These are phyloP conservation scores for Hyphopichia pseudoburtonii DNA, from an alignment of 1,139 yeast species.

Conservation along the genomic window DNA sequence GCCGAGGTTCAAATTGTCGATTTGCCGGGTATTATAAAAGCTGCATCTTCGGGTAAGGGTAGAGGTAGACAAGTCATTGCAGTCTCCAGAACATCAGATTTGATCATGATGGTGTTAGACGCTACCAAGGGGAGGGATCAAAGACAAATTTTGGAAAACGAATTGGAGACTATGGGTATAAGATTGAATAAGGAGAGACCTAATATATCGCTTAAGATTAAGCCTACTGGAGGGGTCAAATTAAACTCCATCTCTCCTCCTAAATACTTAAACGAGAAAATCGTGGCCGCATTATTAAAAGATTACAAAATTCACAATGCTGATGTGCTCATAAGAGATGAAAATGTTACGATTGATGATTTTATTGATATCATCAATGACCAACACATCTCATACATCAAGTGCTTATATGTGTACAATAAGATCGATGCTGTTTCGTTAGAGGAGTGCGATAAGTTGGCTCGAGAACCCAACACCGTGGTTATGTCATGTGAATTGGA, in stretches of 20 bases:
- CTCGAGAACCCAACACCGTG: conserved; percentile 87
- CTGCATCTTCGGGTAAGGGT: conserved; percentile 97
- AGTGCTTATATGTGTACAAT: conserved; percentile 90
- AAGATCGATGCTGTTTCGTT: conserved; percentile 93
- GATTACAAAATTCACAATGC: conserved; percentile 93
- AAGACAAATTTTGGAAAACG: conserved; percentile 80
- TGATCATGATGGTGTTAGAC: conserved; percentile 90
- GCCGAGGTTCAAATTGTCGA: conserved; percentile 97
- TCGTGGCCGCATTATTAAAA: conserved; percentile 71
- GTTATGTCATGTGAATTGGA: conserved; percentile 91
- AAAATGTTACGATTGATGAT: conserved; percentile 86
- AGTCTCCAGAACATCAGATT: conserved; percentile 91
- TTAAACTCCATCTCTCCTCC: conserved; percentile 82
- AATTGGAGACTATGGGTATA: conserved; percentile 91
- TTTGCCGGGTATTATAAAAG: conserved; percentile 95
- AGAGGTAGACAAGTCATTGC: conserved; percentile 97
- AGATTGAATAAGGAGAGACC: conserved; percentile 81
- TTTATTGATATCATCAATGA: conserved; percentile 91
- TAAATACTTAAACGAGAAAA: conserved; percentile 74
- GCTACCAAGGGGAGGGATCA: conserved; percentile 94
- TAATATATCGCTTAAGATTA: conserved; percentile 72
- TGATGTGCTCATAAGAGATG: conserved; percentile 87
- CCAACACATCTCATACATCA: conserved; percentile 81
- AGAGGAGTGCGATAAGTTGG: conserved; percentile 90
- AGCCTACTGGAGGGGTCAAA: conserved; percentile 90